A percentile compares a stretch with the other conserved stretches of the same genome.
These are phyloP conservation scores for Microbotryomycetes sp. DNA, from an alignment of 1,284 basidiomycete genomes.

Conservation along the genomic window DNA sequence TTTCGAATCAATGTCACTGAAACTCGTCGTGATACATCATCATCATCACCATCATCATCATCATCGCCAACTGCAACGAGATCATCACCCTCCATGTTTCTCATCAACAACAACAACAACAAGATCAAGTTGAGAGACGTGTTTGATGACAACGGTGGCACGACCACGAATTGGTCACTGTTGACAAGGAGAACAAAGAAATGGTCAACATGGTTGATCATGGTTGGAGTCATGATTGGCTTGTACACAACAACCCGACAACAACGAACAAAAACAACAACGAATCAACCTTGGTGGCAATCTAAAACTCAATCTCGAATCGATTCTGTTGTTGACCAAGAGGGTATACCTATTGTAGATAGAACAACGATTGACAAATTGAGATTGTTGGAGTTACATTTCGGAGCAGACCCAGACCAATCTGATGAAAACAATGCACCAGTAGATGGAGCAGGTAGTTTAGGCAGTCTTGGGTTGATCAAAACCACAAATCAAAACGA, in stretches of 20 bases:
- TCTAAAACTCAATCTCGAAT: no score
- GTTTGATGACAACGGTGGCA: not conserved
- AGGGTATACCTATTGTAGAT: slow-evolving; percentile 23
- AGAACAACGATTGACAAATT: slow-evolving; percentile 29
- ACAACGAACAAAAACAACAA: no score
- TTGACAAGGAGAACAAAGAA: no score
- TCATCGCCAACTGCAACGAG: no score
- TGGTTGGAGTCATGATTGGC: no score
- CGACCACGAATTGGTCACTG: no score
- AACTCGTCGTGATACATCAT: not conserved
- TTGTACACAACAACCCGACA: no score
- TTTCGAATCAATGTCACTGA: not conserved
- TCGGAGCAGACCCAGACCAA: slow-evolving; percentile 15
- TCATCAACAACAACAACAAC: no score
- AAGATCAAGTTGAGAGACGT: not conserved
- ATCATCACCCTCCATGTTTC: no score
- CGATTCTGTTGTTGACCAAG: no score
- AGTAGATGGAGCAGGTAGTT: not conserved
- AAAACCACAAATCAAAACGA: not conserved
- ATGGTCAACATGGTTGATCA: no score
- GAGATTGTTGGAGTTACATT: slow-evolving; percentile 33
- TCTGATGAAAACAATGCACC: slow-evolving; percentile 8
- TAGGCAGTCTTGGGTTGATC: not conserved
- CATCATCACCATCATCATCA: not conserved
- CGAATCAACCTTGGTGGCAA: no score